Base-by-base conservation (phyloP, 495 filamentous ascomycete species). In the Penicillium coprophilum region DNA sequence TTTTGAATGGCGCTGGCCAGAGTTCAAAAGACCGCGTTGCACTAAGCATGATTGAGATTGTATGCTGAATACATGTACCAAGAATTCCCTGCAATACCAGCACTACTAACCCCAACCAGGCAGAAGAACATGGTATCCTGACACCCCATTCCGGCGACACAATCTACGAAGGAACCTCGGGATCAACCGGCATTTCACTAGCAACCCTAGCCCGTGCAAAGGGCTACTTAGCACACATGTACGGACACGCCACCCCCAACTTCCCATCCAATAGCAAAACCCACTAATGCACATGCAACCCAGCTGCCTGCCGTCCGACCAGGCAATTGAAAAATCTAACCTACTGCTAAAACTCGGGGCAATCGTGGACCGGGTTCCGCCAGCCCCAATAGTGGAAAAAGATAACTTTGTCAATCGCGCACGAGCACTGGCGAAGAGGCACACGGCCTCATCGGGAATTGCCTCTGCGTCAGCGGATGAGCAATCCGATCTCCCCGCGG, bases 101-200 rank as follows among this genome's bases (percentile, higher is more conserved):
- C n/a, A 9, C 20, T 6, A 38, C 47, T 59, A 23, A 59, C 27
- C 7, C 13, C 2, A 45, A 20, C 4, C 50, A 87, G 75, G 94
- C 95, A 32, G 92, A 97, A 76, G 80, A 85, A 61, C 73, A 81
- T 51, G 91, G 91, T 4, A 77, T 92, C 9, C 72, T 99, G 47
- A 82, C 76, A 6, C 94, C 95, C 0, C 76, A 88, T 63, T 85
- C 87, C 21, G 93, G 92, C 53, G 95, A 97, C 65, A 91, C 86
- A 20, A 88, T 99, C 63, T 99, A 97, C 74, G 94, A 99, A 75
- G 94, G 95, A 46, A 99, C 95, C 6, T 93, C 96, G 12, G 94
- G 94, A 52, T 92, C 87, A 51, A 96, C 91, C 0, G 92, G 93
- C 6, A 96, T 98, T 57, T 97, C 94, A 4, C 79, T 99, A 20